phyloP scores from a whole-genome alignment of 148 eudicot genomes.

The Spergularia bocconei region DNA sequence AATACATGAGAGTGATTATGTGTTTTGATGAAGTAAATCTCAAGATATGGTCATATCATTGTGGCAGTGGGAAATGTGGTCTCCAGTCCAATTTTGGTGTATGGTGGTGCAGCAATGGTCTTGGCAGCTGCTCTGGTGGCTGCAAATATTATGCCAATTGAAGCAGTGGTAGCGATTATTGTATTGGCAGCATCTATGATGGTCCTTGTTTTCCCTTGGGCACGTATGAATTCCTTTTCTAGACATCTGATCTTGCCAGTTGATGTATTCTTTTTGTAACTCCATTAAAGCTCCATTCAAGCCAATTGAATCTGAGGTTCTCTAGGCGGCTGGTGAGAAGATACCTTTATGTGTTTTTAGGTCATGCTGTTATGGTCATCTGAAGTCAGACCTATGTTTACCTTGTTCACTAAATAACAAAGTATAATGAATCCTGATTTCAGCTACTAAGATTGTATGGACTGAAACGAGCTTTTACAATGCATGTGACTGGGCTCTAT shows the following conservation, averaged over 20 bases:
- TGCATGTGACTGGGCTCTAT: background rate
- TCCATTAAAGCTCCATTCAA: constrained; percentile 9
- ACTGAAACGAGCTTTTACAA: too few species aligned
- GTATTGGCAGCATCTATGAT: constrained; percentile 45
- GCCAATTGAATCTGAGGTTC: constrained; percentile 4
- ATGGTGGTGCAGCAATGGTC: constrained; percentile 62
- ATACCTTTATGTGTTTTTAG: background rate
- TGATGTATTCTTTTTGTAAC: constrained; percentile 16
- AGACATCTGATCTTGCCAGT: constrained; percentile 30
- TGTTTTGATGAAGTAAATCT: constrained; percentile 34
- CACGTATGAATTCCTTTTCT: constrained; percentile 41
- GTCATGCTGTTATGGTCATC: background rate
- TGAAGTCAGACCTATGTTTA: background rate
- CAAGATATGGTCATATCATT: constrained; percentile 36
- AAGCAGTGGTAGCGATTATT: constrained; percentile 52
- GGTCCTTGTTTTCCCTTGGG: constrained; percentile 33
- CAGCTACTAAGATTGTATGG: background rate
- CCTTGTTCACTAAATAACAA: background rate
- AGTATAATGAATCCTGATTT: background rate
- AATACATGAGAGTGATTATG: constrained; percentile 17
- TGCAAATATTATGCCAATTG: constrained; percentile 41
- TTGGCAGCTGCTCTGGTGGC: constrained; percentile 74
- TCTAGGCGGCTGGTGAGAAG: constrained; percentile 16
- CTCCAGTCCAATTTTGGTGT: constrained; percentile 37
- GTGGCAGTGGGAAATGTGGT: constrained; percentile 47